Base-by-base conservation (phyloP, 164 flowering plant species). In the Cinnamomum chago region DNA sequence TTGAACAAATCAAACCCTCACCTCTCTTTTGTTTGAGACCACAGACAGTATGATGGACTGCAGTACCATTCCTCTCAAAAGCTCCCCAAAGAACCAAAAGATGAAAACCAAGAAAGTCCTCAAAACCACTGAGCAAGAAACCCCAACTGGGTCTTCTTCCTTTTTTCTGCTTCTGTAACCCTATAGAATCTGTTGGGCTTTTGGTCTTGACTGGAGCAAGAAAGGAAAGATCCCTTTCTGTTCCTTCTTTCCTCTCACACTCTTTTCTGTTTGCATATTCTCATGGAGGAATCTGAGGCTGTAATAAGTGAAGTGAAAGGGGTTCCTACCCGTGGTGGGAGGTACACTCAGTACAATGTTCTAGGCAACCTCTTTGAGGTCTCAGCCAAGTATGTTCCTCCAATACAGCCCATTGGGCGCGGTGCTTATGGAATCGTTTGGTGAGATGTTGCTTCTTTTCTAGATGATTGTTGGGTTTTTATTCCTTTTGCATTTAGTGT, bases 381-480 rank as follows among this genome's bases (percentile, higher is more conserved):
- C 70, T 65, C 90, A 13, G 75, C 95, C 67, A 89, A 89, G 78
- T 90, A 88, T 66, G 82, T 81, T 51, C 91, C 91, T 78, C 91
- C 95, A 14, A 76, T 89, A 11, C 88, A 84, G 5, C 89, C 92
- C 7, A 81, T 90, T 13, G 95, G 95, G 62, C 90, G 92, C 14
- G 95, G 95, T 22, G 91, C 95, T 15, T 89, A 88, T 70, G 95
- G 95, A 73, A 86, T 90, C 76, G 91, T 90, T 62, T 90, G 95
- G 92, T 90, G 77, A 40, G 58, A 40, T 6, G 47, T 50, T 12
- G 25, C 51, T n/a, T 17, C 7, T 52, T 7, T 24, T 25, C 18
- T n/a, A 47, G 51, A 40, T 40, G 33, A 22, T 50, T 17, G 23
- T 50, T 58, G 23, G 67, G 55, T 22, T 72, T 20, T 40, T 5